Base-by-base conservation (phyloP, 495 filamentous ascomycete species). In the Aspergillus olivimuriae region DNA sequence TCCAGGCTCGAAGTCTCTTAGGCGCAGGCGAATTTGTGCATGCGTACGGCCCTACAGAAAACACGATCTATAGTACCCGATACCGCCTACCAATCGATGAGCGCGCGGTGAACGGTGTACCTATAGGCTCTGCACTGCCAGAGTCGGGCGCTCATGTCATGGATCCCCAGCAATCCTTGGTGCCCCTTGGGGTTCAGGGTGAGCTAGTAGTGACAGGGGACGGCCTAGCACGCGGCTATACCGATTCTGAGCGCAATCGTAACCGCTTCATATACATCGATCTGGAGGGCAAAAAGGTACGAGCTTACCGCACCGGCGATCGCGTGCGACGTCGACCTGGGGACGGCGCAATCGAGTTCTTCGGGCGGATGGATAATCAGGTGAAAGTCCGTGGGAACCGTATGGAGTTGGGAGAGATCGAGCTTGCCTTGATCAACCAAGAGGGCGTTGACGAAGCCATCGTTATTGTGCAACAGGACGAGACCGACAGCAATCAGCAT, bases 151-250 rank as follows among this genome's bases (percentile, higher is more conserved):
- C 39, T 12, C 33, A 42, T 21, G 39, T 42, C 26, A 42, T 42
- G 39, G 39, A 42, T 10, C 12, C 14, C 11, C 22, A 21, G 7
- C 28, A 31, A 18, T 11, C 14, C 8, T 10, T 42, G 39, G 12
- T 42, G 24, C 16, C 22, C 11, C 15, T 16, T 9, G 39, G 39
- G 19, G 16, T 42, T 18, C n/a, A 32, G 15, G 39, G 39, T 7
- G 39, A 42, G 26, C 39, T 42, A 11, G 26, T 42, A 4, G 39
- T 42, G 26, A 31, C 18, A 19, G 39, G 39, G 2, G 39, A 42
- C 20, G 39, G 39, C 4, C 26, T 42, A 16, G 39, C 39, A 33
- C 39, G 39, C n/a, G 39, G 39, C 8, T 42, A 42, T 42, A 31
- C 16, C 17, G 39, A 42, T 10, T 16, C 14, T 4, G 10, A 20